Evolutionary conservation across 169 alveolate genomes (phyloP), one percentile per base, ranked within the genome.

Genomic region (Eimeria mitis): DNA sequence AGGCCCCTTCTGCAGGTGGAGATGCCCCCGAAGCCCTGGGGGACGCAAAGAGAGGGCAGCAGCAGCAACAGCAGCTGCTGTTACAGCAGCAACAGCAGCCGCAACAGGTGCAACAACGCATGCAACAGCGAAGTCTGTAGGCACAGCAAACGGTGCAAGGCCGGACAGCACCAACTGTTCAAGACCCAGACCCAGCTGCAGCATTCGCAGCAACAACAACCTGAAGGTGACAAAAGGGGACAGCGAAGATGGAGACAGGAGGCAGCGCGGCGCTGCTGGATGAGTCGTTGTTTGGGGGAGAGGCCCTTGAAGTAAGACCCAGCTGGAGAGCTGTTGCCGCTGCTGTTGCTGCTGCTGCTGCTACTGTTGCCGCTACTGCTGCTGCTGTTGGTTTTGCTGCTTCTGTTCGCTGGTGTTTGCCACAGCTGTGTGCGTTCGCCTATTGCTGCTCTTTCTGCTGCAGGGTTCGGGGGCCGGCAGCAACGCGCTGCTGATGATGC

Each of bases 401-500:
- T 70, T n/a, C 44, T 31, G 79, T 25, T 70, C 6, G 59, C 63
- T 76, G 87, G 2, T 76, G 87, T 44, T 44, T 44, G 63, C 61
- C 25, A 40, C 63, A 19, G 40, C n/a, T 76, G 87, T 9, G 42
- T 44, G 91, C 63, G 21, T 54, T 21, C 44, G 37, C 16, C 31
- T 73, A 42, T 25, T 76, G 59, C 63, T 44, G 40, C 87, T 21
- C 63, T 34, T 76, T 16, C 87, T 47, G 70, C 73, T 47, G 56
- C 78, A 84, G 91, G 78, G 16, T 25, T 68, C 78, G 8, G 91
- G 40, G 56, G 61, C 31, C 19, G 91, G 79, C 79, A 84, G 79
- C 91, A 84, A 61, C 42, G 78, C 75, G 78, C 54, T 84, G 78
- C 63, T 84, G 75, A 42, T 84, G 79, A 84, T 84, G 91, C 91